phyloP scores from a whole-genome alignment of 495 filamentous ascomycete genomes.

The Neurospora africana region DNA sequence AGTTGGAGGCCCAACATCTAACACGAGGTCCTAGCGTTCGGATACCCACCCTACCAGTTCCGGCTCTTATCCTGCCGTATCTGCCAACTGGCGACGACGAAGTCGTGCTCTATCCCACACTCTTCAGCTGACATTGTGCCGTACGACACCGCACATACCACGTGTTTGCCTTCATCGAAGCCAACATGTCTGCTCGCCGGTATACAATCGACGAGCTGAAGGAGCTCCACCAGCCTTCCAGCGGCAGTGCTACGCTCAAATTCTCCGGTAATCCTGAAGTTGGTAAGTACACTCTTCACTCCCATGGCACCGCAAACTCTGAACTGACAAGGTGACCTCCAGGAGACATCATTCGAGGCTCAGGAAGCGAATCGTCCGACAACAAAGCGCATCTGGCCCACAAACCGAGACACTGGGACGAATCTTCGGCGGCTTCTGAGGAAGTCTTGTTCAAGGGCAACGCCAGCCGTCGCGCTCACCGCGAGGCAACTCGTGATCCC shows the following conservation, averaged over 20 bases:
- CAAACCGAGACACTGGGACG: slow-evolving; percentile 17
- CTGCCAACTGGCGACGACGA: slow-evolving; percentile 2
- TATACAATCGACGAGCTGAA: slow-evolving; percentile 32
- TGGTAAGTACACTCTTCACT: slow-evolving; percentile 17
- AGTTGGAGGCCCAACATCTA: slow-evolving; percentile 27
- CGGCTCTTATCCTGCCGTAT: slow-evolving; percentile 9
- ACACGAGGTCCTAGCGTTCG: slow-evolving; percentile 11
- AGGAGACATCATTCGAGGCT: slow-evolving; percentile 20
- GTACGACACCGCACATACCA: slow-evolving; percentile 19
- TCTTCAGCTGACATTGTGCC: slow-evolving; percentile 22
- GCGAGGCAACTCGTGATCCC: background rate
- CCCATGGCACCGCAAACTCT: background rate
- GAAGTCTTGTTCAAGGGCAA: slow-evolving; percentile 23
- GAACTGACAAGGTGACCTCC: slow-evolving; percentile 4
- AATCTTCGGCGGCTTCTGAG: slow-evolving; percentile 18
- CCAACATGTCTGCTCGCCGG: slow-evolving; percentile 22
- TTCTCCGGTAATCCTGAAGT: slow-evolving; percentile 22
- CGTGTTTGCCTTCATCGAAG: slow-evolving; percentile 22
- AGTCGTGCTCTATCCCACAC: slow-evolving; percentile 10
- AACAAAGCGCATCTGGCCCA: slow-evolving; percentile 5
- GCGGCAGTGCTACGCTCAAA: slow-evolving; percentile 2
- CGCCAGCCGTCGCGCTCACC: slow-evolving; percentile 12
- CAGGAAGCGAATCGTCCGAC: slow-evolving; percentile 11
- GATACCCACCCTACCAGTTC: slow-evolving; percentile 10
- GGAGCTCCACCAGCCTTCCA: slow-evolving; percentile 11